Evolutionary conservation across 352 stramenopile genomes (phyloP), one percentile per base, ranked within the genome.

Genomic region (Phytophthora pluvialis): DNA sequence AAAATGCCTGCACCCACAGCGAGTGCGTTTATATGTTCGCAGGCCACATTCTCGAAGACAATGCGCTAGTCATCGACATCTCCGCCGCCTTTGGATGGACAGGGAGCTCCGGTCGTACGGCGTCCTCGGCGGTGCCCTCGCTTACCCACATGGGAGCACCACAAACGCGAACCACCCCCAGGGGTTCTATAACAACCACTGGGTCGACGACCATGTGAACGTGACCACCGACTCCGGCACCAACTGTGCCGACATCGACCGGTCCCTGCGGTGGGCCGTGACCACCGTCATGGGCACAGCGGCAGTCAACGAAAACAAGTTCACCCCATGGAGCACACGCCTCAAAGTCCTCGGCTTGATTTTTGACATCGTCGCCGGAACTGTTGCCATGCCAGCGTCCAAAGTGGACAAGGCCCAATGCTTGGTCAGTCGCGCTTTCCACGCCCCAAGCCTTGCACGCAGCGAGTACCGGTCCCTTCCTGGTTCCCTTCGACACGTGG

Each of bases 61-160:
- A 69, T 12, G 48, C 54, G 0, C 5, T 70, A 5, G 62, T 76
- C 18, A 59, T 73, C 6, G 49, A 73, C 12, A 4, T 70, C 0
- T 61, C 4, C 1, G 15, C 48, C 0, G 26, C 59, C 0, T 73
- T 77, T 31, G 63, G 68, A 1, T 72, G 63, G 54, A 64, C 58
- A 0, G 50, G 18, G 0, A 62, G 33, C 0, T 36, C 49, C 0
- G 45, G 28, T 0, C 32, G 43, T 56, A 46, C 28, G 39, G 60
- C 9, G 8, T 76, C 1, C 55, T 58, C 18, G 68, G 48, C n/a
- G 45, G 45, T 3, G 67, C 61, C n/a, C 45, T 75, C 10, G 39
- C 7, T 0, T 77, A 73, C 21, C 53, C 13, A 21, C 21, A 21
- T 21, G 21, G 21, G 21, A 1, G 1, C 21, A 21, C 21, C 21